phyloP scores from a whole-genome alignment of 805 yeast species.

The Metschnikowia amazonensis region DNA sequence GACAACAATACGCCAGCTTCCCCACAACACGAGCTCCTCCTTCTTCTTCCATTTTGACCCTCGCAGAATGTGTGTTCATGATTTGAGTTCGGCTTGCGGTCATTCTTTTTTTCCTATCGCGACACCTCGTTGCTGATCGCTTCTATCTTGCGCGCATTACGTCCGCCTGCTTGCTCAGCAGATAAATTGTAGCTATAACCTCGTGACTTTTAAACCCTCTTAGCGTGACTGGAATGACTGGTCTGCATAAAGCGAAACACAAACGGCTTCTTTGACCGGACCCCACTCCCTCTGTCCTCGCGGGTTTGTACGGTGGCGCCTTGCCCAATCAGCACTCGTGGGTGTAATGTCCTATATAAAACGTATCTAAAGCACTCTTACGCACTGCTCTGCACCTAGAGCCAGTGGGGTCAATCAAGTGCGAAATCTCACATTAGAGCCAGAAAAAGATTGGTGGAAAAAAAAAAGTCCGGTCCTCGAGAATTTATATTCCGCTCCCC shows the following conservation, averaged over 20 bases:
- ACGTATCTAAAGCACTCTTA: conserved; percentile 3
- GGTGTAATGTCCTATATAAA: not conserved
- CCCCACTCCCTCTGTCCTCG: not conserved
- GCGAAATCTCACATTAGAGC: conserved; percentile 5
- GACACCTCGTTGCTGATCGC: conserved; percentile 3
- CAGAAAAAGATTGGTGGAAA: conserved; percentile 4
- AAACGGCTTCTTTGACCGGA: not conserved
- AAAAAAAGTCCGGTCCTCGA: conserved; percentile 3
- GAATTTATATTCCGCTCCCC: conserved; percentile 5
- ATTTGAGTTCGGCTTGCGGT: not conserved
- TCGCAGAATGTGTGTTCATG: not conserved
- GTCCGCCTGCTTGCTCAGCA: not conserved
- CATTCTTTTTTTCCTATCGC: conserved; percentile 1
- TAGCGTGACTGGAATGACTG: not conserved
- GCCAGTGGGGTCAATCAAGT: conserved; percentile 5
- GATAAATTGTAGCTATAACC: not conserved
- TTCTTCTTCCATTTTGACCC: not conserved
- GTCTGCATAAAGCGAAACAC: not conserved
- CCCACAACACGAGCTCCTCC: not conserved
- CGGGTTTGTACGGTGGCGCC: not conserved
- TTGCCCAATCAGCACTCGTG: conserved; percentile 3
- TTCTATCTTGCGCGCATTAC: not conserved
- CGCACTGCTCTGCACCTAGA: conserved; percentile 3
- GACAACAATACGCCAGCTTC: not conserved
- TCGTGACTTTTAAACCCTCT: not conserved